phyloP scores from a whole-genome alignment of 2,329 filamentous ascomycete genomes.

The Alternaria brassicae region DNA sequence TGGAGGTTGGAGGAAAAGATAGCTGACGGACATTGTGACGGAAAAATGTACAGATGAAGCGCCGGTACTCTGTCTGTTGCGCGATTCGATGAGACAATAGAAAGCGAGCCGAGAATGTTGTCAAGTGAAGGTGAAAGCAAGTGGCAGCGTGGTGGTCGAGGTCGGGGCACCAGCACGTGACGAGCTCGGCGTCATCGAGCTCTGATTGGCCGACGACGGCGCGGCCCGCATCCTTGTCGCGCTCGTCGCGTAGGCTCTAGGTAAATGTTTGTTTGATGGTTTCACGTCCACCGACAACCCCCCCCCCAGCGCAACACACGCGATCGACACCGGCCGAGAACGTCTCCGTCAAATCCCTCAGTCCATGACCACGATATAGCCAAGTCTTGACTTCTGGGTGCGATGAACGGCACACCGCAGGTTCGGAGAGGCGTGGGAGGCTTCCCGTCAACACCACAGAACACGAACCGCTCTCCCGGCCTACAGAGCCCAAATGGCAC shows the following conservation, averaged over 20 bases:
- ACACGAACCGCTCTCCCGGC: constrained; percentile 48
- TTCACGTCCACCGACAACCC: constrained; percentile 17
- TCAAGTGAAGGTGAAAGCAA: constrained; percentile 11
- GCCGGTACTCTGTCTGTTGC: constrained; percentile 11
- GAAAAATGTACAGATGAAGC: constrained; percentile 4
- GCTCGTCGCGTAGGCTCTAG: constrained; percentile 30
- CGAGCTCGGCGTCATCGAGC: constrained; percentile 10
- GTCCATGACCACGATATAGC: constrained; percentile 29
- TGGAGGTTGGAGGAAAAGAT: constrained; percentile 18
- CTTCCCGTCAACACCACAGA: constrained; percentile 75
- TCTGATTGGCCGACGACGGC: constrained; percentile 27
- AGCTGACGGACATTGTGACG: constrained; percentile 25
- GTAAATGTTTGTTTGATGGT: constrained; percentile 39
- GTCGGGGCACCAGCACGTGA: constrained; percentile 16
- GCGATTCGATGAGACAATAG: constrained; percentile 6
- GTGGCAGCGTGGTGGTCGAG: neutral
- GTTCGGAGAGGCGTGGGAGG: constrained; percentile 74
- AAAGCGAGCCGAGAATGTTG: neutral
- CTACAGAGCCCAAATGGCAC: constrained; percentile 32
- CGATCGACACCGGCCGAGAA: constrained; percentile 13
- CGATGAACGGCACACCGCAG: constrained; percentile 81
- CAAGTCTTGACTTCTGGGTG: constrained; percentile 55
- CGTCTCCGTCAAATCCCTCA: constrained; percentile 2
- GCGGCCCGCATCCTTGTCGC: constrained; percentile 32
- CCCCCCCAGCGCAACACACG: constrained; percentile 13